Percentiles rank a stretch among this genome's conserved stretches.
Evolutionary conservation across 2,329 filamentous ascomycete species (phyloP).

Genomic region (Achaetomium macrosporum): DNA sequence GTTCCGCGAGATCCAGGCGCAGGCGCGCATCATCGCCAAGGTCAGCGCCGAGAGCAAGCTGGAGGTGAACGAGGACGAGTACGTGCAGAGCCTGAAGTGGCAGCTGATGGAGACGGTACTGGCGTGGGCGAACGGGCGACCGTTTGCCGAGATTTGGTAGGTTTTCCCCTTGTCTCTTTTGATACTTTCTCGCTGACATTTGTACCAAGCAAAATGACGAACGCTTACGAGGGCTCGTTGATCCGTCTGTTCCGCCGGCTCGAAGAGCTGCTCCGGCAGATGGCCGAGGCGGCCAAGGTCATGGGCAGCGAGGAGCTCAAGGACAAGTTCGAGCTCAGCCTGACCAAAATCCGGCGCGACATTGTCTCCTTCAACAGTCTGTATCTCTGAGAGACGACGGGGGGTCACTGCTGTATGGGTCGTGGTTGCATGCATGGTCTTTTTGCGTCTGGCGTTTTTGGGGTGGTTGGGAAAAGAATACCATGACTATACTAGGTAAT

Average conservation of each 20-base stretch:
- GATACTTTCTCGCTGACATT: background rate
- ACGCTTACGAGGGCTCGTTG: conserved; percentile 92
- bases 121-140: conserved; percentile 82
- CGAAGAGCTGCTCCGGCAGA: conserved; percentile 89
- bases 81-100: conserved; percentile 82
- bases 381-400: conserved; percentile 20
- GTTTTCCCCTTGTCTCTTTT: conserved; percentile 32
- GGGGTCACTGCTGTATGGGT: background rate
- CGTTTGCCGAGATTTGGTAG: conserved; percentile 93
- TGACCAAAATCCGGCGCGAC: conserved; percentile 83
- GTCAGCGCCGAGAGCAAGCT: conserved; percentile 93
- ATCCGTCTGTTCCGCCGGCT: conserved; percentile 94
- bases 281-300: conserved; percentile 91
- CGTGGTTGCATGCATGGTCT: background rate
- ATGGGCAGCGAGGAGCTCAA: conserved; percentile 96
- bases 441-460: background rate
- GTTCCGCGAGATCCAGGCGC: conserved; percentile 76
- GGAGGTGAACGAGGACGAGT: conserved; percentile 90
- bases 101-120: conserved; percentile 96
- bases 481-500: background rate
- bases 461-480: conserved; percentile 3
- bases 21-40: conserved; percentile 85
- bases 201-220: conserved; percentile 78
- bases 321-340: conserved; percentile 80
- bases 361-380: conserved; percentile 55